Evolutionary conservation across 2,329 filamentous ascomycete genomes (phyloP).

Genomic region (Cryphonectria japonica): DNA sequence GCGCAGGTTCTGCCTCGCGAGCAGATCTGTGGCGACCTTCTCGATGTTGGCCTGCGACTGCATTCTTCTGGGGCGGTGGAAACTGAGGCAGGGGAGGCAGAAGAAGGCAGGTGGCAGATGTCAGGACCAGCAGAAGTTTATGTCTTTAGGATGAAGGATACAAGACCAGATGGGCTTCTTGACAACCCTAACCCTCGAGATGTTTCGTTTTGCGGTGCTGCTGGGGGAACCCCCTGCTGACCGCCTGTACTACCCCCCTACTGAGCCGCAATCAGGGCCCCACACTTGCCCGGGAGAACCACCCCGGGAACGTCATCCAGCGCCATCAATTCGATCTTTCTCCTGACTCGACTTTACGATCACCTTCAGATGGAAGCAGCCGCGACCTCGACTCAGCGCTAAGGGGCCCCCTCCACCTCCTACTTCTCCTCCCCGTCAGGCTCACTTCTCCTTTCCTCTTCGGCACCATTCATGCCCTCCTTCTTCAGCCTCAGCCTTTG

Average conservation of each 20-base stretch:
- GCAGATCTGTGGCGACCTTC: conserved; percentile 15
- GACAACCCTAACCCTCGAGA: background rate
- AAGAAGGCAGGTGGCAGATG: background rate
- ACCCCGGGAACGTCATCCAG: background rate
- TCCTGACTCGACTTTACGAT: background rate
- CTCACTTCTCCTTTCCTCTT: background rate
- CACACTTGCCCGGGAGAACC: background rate
- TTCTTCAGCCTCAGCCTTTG: conserved; percentile 18
- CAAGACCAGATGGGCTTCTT: background rate
- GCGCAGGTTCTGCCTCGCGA: conserved; percentile 6
- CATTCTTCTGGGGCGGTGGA: background rate
- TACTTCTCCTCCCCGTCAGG: background rate
- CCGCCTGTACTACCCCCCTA: background rate
- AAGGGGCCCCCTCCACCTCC: background rate
- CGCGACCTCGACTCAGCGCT: background rate
- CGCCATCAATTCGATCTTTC: background rate
- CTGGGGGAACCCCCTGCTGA: background rate
- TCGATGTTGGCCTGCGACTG: conserved; percentile 19
- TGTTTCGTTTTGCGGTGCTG: background rate
- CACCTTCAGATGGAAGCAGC: background rate
- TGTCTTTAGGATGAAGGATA: background rate
- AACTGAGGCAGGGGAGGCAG: background rate
- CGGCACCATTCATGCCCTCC: background rate
- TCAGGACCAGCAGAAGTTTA: background rate
- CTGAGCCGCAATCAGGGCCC: background rate